Conservation (phyloP, 2,329 filamentous ascomycete species). For the Sporothrix inflata region DNA sequence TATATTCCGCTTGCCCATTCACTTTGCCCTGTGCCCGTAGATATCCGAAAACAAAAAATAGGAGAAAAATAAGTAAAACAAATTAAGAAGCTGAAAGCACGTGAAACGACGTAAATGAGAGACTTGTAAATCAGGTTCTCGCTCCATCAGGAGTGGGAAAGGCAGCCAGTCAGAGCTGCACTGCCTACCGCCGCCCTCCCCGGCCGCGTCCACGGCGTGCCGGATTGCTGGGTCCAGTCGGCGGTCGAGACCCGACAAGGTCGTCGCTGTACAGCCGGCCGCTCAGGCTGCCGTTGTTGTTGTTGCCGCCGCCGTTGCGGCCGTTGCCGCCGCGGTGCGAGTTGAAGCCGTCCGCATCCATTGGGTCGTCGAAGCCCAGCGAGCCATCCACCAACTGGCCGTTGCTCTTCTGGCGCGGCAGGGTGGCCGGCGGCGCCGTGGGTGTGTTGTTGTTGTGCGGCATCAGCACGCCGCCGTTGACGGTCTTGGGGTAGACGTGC, state of each 20-base stretch:
- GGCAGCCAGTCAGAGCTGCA: background rate
- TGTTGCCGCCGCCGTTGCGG: background rate
- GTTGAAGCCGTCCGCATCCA: conserved; percentile 43
- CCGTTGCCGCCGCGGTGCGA: conserved; percentile 27
- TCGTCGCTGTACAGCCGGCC: conserved; percentile 58
- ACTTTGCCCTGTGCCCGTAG: conserved; percentile 10
- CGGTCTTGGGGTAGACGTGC: conserved; percentile 70
- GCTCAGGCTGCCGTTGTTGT: conserved; percentile 18
- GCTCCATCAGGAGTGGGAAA: background rate
- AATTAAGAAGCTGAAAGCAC: background rate
- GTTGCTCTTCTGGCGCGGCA: conserved; percentile 40
- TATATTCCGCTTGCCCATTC: conserved; percentile 9
- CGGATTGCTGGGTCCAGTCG: background rate
- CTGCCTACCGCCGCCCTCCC: conserved; percentile 24
- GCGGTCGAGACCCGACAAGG: conserved; percentile 29
- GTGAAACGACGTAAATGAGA: background rate
- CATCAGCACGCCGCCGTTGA: conserved; percentile 34
- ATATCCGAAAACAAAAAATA: background rate
- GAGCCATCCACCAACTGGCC: conserved; percentile 57
- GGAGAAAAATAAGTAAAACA: background rate
- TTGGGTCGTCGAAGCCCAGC: conserved; percentile 57
- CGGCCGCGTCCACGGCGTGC: conserved; percentile 24
- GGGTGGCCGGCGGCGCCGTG: conserved; percentile 41
- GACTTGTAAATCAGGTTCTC: background rate
- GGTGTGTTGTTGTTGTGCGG: conserved; percentile 23